A percentile compares a stretch with the other conserved stretches of the same genome.
Evolutionary conservation across 2,329 filamentous ascomycete genomes (phyloP).

Genomic region (Corynespora cassiicola): DNA sequence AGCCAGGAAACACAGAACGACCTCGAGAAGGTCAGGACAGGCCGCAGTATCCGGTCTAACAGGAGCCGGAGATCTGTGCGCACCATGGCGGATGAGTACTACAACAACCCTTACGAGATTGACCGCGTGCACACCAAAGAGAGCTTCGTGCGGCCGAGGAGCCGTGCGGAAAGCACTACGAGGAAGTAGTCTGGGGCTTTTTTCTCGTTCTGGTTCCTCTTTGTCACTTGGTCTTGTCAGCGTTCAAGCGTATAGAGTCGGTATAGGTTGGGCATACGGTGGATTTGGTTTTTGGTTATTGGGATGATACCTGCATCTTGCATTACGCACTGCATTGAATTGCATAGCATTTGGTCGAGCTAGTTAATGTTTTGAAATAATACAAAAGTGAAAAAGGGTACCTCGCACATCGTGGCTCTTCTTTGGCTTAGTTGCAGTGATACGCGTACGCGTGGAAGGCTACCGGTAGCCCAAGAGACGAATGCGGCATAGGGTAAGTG

Average conservation of each 20-base stretch:
- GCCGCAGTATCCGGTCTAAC: conserved; percentile 23
- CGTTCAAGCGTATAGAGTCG: conserved; percentile 4
- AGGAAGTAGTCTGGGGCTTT: too few relatives aligned
- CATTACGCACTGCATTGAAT: too few relatives aligned
- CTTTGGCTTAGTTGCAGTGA: too few relatives aligned
- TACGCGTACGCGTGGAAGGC: too few relatives aligned
- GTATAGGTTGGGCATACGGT: too few relatives aligned
- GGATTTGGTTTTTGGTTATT: too few relatives aligned
- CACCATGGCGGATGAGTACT: conserved; percentile 32
- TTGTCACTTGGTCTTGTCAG: background rate
- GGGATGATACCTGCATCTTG: too few relatives aligned
- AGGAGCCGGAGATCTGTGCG: conserved; percentile 30
- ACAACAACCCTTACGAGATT: conserved; percentile 57
- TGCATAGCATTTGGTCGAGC: background rate
- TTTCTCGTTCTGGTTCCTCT: too few relatives aligned
- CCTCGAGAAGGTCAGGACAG: conserved; percentile 37
- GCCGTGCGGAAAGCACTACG: conserved; percentile 25
- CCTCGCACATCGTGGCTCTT: too few relatives aligned
- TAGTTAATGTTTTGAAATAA: background rate
- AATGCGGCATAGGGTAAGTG: too few relatives aligned
- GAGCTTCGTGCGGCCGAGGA: conserved; percentile 44
- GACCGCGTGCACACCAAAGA: conserved; percentile 57
- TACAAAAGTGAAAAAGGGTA: conserved; percentile 1
- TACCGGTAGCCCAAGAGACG: too few relatives aligned
- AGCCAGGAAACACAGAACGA: conserved; percentile 34